Evolutionary conservation across 2,329 filamentous ascomycete species (phyloP).

Genomic region (Colletotrichum destructivum): DNA sequence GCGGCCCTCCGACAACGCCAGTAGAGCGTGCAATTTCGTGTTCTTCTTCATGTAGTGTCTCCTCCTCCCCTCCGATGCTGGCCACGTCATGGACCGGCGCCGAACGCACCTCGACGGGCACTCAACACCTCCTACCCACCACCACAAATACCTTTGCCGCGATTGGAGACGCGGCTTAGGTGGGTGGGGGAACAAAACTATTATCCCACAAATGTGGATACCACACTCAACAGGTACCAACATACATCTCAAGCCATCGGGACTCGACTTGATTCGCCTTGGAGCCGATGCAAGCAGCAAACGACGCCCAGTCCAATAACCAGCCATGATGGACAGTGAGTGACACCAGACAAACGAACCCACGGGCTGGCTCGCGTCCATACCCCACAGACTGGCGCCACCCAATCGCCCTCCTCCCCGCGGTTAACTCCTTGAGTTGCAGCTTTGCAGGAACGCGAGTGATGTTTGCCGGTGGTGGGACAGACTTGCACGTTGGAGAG

Average conservation of each 20-base stretch:
- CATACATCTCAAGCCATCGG: background rate
- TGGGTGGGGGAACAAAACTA: slow-evolving; percentile 3
- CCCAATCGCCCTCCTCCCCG: background rate
- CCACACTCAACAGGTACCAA: background rate
- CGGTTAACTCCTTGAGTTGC: background rate
- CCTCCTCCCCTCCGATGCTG: background rate
- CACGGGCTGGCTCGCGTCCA: too few relatives aligned
- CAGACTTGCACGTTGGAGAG: slow-evolving; percentile 1
- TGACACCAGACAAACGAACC: background rate
- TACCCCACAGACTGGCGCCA: background rate
- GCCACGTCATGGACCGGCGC: background rate
- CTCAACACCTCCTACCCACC: background rate
- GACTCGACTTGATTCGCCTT: background rate
- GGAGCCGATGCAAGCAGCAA: background rate
- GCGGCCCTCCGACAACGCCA: background rate
- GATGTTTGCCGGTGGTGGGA: background rate
- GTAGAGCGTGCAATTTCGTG: background rate
- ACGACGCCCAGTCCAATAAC: background rate
- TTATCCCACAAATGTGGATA: slow-evolving; percentile 1
- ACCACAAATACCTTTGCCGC: slow-evolving; percentile 22
- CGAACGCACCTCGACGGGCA: background rate
- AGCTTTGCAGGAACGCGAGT: background rate
- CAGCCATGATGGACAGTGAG: background rate
- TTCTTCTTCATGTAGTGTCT: background rate
- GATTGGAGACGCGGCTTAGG: slow-evolving; percentile 2